phyloP scores from a whole-genome alignment of 2,329 filamentous ascomycete species.

The Cercospora citrullina region DNA sequence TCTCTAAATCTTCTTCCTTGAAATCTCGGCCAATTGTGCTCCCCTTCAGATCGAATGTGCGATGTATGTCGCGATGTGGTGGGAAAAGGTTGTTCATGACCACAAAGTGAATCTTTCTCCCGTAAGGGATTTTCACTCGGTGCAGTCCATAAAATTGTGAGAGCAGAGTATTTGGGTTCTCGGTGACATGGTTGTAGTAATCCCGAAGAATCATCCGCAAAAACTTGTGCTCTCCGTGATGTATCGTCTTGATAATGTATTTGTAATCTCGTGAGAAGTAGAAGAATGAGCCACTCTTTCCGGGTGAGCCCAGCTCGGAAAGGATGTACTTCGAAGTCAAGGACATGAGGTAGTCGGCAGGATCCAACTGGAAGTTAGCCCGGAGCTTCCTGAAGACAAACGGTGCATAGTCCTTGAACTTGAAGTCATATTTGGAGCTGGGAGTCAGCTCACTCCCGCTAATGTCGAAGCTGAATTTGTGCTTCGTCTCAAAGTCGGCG shows the following conservation, averaged over 20 bases:
- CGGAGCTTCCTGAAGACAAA: slow-evolving; percentile 97
- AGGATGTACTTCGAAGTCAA: slow-evolving; percentile 98
- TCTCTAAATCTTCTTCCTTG: slow-evolving; percentile 79
- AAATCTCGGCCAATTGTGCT: slow-evolving; percentile 93
- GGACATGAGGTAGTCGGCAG: slow-evolving; percentile 97
- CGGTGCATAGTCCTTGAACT: slow-evolving; percentile 99
- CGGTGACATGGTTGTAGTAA: slow-evolving; percentile 88
- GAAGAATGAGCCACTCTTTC: slow-evolving; percentile 98
- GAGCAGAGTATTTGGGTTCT: slow-evolving; percentile 93
- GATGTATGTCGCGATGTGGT: slow-evolving; percentile 93
- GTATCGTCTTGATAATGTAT: slow-evolving; percentile 99
- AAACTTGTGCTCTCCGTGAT: slow-evolving; percentile 90
- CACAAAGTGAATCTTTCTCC: slow-evolving; percentile 97
- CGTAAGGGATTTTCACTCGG: slow-evolving; percentile 96
- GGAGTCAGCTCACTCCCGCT: slow-evolving; percentile 96
- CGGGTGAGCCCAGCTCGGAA: slow-evolving; percentile 92
- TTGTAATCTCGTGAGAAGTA: slow-evolving; percentile 99
- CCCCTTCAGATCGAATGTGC: slow-evolving; percentile 95
- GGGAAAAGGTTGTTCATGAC: slow-evolving; percentile 99
- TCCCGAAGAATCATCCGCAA: slow-evolving; percentile 80
- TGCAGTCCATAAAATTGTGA: slow-evolving; percentile 98
- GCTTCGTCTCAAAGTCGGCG: slow-evolving; percentile 87
- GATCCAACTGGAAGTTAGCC: slow-evolving; percentile 83
- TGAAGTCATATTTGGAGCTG: slow-evolving; percentile 99
- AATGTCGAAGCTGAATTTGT: slow-evolving; percentile 99